Conservation (phyloP, 148 eudicot species). For the Suaeda aralocaspica region DNA sequence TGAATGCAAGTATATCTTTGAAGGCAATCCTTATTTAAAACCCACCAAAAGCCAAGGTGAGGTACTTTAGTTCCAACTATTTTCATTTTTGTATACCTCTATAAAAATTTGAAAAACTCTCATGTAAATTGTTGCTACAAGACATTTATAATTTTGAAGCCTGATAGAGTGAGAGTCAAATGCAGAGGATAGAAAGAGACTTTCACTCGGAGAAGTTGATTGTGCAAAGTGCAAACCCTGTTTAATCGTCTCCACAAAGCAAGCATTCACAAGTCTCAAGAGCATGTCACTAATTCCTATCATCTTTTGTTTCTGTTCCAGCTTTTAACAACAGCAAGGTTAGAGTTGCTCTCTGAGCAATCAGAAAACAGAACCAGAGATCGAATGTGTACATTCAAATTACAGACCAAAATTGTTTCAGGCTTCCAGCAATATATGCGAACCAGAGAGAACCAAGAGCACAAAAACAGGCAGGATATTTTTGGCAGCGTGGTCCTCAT, state of each 20-base stretch:
- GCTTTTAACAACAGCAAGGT: not conserved
- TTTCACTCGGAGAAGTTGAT: not conserved
- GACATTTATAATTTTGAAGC: not conserved
- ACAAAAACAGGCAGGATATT: not conserved
- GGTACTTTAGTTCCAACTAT: too few species aligned
- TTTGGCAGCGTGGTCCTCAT: conserved; percentile 30
- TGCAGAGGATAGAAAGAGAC: not conserved
- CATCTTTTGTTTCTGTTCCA: not conserved
- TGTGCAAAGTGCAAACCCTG: too few species aligned
- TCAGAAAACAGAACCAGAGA: not conserved
- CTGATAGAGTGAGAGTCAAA: not conserved
- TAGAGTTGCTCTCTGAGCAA: not conserved
- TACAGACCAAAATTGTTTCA: not conserved
- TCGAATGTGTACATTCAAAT: not conserved
- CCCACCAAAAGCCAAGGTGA: too few species aligned
- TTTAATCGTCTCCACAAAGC: not conserved
- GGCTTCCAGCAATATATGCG: not conserved
- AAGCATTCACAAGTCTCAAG: not conserved
- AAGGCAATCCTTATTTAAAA: too few species aligned
- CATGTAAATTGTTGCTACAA: not conserved
- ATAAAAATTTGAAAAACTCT: too few species aligned
- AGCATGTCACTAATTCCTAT: not conserved
- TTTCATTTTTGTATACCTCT: too few species aligned
- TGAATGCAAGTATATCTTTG: too few species aligned
- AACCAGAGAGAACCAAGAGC: conserved; percentile 5